A percentile compares a stretch with the other conserved stretches of the same genome.
Conservation (phyloP, 805 yeast genomes). For the Teunomyces tritomae region DNA sequence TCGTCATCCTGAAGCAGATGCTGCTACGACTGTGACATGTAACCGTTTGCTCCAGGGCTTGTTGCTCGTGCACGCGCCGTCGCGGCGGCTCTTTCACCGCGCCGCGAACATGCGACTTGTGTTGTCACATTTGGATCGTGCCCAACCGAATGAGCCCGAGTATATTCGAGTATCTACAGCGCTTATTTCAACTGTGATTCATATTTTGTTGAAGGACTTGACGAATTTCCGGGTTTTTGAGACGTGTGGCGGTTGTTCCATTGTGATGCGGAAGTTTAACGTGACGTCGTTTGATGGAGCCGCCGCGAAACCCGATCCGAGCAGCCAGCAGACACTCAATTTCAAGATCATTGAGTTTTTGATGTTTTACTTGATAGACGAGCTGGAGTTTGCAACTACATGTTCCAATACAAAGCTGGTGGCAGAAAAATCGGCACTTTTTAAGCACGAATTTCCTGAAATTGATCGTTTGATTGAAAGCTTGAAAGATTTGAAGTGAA, state of each 20-base stretch:
- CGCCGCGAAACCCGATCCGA: neutral
- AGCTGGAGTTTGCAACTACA: conserved; percentile 26
- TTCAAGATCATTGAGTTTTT: conserved; percentile 67
- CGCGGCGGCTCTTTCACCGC: conserved; percentile 49
- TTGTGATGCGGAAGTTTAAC: conserved; percentile 42
- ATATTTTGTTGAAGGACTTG: conserved; percentile 55
- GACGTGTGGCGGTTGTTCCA: conserved; percentile 50
- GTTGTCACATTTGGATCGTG: conserved; percentile 18
- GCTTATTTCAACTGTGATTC: conserved; percentile 54
- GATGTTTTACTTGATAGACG: conserved; percentile 67
- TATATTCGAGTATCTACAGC: conserved; percentile 22
- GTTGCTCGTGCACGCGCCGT: conserved; percentile 55
- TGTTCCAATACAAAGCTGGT: neutral
- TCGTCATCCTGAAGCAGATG: neutral
- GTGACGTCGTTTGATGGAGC: conserved; percentile 8
- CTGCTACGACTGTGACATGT: conserved; percentile 12
- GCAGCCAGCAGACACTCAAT: conserved; percentile 48
- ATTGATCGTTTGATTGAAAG: conserved; percentile 38
- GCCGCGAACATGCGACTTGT: conserved; percentile 37
- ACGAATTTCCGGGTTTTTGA: conserved; percentile 61
- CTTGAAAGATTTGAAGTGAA: conserved; percentile 29
- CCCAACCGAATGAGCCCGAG: conserved; percentile 8
- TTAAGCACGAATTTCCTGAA: conserved; percentile 37
- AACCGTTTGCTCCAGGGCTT: conserved; percentile 55
- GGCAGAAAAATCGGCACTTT: conserved; percentile 32